Evolutionary conservation across 2,329 filamentous ascomycete species (phyloP).

Genomic region (Microsporum audouinii): DNA sequence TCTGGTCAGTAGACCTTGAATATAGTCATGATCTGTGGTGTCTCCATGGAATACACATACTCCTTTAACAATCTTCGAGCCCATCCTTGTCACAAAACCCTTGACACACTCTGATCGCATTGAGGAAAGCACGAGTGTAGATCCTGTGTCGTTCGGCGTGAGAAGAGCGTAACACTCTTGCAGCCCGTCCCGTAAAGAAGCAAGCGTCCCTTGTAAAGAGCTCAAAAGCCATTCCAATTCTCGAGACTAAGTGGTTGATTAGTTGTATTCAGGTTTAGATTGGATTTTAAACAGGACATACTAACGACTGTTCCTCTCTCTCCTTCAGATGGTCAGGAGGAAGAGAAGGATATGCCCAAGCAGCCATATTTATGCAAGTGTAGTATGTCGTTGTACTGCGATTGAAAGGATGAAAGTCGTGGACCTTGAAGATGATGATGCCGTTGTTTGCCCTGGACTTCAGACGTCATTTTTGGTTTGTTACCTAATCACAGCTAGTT

Average conservation of each 20-base stretch:
- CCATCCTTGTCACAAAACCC: constrained; percentile 79
- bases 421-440: neutral
- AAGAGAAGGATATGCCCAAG: constrained; percentile 50
- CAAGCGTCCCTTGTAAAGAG: constrained; percentile 50
- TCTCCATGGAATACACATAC: constrained; percentile 40
- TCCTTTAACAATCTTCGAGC: constrained; percentile 82
- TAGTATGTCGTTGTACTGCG: neutral
- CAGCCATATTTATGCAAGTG: constrained; percentile 41
- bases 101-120: constrained; percentile 81
- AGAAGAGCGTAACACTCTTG: constrained; percentile 83
- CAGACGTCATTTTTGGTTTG: neutral
- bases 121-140: constrained; percentile 80
- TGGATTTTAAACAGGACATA: constrained; percentile 17
- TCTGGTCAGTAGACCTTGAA: neutral
- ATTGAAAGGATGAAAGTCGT: neutral
- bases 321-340: constrained; percentile 39
- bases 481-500: neutral
- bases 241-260: constrained; percentile 31
- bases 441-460: neutral
- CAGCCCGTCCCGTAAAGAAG: constrained; percentile 56
- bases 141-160: constrained; percentile 71
- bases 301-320: constrained; percentile 44
- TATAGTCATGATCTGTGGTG: neutral
- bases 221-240: constrained; percentile 55
- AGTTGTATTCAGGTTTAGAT: neutral